Conservation (phyloP, 164 flowering plant species). For the Sedum album region DNA sequence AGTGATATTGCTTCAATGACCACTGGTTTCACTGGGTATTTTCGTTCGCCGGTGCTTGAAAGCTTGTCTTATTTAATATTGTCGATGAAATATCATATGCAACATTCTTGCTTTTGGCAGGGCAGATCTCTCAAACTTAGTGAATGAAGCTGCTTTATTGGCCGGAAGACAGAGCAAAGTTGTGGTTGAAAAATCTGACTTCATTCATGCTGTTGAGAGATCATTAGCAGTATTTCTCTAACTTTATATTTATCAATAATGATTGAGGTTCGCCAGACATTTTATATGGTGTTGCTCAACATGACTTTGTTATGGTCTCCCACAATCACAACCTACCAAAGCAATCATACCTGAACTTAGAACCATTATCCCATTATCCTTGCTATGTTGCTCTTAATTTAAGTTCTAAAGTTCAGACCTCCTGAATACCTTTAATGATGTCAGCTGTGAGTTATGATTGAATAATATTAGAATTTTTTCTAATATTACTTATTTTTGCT, state of each 20-base stretch:
- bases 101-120: constrained; percentile 27
- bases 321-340: neutral
- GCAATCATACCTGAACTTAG: neutral
- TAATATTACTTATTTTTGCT: neutral
- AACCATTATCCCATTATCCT: neutral
- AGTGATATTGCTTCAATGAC: constrained; percentile 86
- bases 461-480: neutral
- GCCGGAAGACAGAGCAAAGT: constrained; percentile 82
- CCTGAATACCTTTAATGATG: neutral
- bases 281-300: neutral
- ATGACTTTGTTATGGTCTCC: neutral
- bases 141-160: constrained; percentile 95
- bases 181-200: constrained; percentile 79
- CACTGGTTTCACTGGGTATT: constrained; percentile 92
- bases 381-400: neutral
- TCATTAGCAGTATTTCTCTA: constrained; percentile 72
- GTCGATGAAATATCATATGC: neutral
- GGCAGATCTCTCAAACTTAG: constrained; percentile 98
- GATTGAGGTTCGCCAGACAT: neutral
- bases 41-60: neutral
- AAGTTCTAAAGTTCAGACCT: neutral
- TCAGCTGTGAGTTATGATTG: no score
- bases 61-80: neutral
- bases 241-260: constrained; percentile 11
- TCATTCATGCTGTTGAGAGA: constrained; percentile 91